A percentile compares a stretch with the other conserved stretches of the same genome.
These are phyloP conservation scores for Sordariomycetes sp. DNA, from an alignment of 2,329 filamentous ascomycete genomes.

Conservation along the genomic window DNA sequence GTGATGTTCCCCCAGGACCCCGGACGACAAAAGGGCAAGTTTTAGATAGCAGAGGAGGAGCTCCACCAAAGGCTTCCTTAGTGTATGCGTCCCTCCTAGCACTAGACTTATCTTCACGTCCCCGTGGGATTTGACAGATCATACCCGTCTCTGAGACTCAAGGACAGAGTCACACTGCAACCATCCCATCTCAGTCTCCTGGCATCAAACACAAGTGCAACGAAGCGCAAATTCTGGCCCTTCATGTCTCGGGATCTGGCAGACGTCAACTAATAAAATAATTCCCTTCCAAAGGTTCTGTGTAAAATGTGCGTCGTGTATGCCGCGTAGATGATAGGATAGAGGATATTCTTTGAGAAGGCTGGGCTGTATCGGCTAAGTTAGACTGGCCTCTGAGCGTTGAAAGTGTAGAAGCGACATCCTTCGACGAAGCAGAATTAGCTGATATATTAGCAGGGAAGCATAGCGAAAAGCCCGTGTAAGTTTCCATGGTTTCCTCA, in stretches of 20 bases:
- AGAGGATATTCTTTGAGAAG: background rate
- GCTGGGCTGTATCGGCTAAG: background rate
- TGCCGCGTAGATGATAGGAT: background rate
- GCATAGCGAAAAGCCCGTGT: no score
- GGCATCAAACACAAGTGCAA: background rate
- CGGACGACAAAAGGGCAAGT: no score
- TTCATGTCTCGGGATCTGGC: background rate
- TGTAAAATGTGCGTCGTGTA: background rate
- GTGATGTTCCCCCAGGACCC: background rate
- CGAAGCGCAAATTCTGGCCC: background rate
- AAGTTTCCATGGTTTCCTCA: no score
- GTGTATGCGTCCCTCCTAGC: background rate
- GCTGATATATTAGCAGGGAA: background rate
- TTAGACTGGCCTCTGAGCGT: background rate
- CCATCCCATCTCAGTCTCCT: background rate
- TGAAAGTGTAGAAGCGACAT: background rate
- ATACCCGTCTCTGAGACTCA: background rate
- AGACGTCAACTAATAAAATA: background rate
- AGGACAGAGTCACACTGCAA: background rate
- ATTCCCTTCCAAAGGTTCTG: background rate
- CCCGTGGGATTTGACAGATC: background rate
- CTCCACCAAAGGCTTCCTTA: background rate
- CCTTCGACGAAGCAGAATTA: background rate
- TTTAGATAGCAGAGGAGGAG: background rate
- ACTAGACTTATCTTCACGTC: background rate